Evolutionary conservation across 768 basidiomycete genomes (phyloP).

Genomic region (Mycena olivaceomarginata): DNA sequence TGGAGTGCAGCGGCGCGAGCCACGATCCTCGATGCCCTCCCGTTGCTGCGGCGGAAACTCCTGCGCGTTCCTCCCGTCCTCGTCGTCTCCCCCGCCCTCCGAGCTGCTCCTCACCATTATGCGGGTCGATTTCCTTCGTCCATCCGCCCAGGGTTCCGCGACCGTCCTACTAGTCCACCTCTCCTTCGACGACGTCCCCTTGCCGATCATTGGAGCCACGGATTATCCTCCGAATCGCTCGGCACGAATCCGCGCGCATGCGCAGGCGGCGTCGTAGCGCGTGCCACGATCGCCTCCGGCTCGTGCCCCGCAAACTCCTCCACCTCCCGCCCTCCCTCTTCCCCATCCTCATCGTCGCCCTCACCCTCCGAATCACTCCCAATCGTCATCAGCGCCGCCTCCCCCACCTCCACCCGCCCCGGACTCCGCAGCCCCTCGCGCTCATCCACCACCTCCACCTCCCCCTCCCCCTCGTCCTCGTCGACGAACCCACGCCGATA

Average conservation of each 20-base stretch:
- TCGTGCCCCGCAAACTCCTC: conserved; percentile 45
- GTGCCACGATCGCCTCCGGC: conserved; percentile 27
- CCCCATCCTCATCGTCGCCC: conserved; percentile 52
- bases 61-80: conserved; percentile 47
- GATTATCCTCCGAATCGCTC: conserved; percentile 20
- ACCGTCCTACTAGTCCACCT: conserved; percentile 5
- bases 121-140: conserved; percentile 64
- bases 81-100: conserved; percentile 52
- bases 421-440: conserved; percentile 46
- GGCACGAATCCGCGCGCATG: conserved; percentile 15
- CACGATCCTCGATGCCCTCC: conserved; percentile 4
- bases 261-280: background rate
- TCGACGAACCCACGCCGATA: conserved; percentile 70
- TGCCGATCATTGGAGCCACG: background rate
- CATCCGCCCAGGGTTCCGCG: conserved; percentile 50
- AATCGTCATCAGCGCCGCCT: conserved; percentile 59
- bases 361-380: conserved; percentile 51
- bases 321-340: conserved; percentile 45
- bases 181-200: no score
- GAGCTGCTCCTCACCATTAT: conserved; percentile 54
- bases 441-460: conserved; percentile 63
- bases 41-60: conserved; percentile 43
- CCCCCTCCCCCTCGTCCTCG: conserved; percentile 57
- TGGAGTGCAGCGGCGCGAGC: background rate
- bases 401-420: conserved; percentile 62